Percentiles rank a stretch among this genome's conserved stretches.
Evolutionary conservation across 2,329 filamentous ascomycete species (phyloP).

Genomic region (Verticillium tricorpus): DNA sequence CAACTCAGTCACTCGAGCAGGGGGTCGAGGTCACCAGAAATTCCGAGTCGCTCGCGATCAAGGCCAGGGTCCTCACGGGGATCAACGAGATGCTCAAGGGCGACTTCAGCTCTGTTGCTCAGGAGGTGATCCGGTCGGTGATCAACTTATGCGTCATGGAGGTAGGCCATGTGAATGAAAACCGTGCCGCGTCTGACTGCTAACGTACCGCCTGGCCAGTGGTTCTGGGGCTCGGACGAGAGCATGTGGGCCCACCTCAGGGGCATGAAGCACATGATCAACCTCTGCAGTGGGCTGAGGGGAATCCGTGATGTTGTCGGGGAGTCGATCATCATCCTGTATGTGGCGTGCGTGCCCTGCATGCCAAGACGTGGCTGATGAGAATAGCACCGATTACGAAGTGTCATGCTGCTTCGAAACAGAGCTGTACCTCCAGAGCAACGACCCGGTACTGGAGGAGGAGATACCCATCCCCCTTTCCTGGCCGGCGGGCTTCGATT

Average conservation of each 20-base stretch:
- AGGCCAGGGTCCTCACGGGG: conserved; percentile 19
- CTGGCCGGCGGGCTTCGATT: conserved; percentile 17
- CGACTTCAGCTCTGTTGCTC: conserved; percentile 14
- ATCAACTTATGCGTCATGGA: conserved; percentile 25
- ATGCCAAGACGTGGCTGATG: not conserved
- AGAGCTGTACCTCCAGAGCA: conserved; percentile 19
- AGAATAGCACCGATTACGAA: conserved; percentile 22
- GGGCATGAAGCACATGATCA: conserved; percentile 24
- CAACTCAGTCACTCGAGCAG: conserved; percentile 18
- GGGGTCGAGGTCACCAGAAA: conserved; percentile 15
- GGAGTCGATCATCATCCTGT: conserved; percentile 13
- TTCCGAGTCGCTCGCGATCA: conserved; percentile 20
- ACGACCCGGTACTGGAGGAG: conserved; percentile 8
- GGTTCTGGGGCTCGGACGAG: conserved; percentile 21
- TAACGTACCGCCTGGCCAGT: not conserved
- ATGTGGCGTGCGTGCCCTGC: not conserved
- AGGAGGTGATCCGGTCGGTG: conserved; percentile 21
- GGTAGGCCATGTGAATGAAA: conserved; percentile 7
- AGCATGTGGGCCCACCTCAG: conserved; percentile 24
- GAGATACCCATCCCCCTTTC: conserved; percentile 8
- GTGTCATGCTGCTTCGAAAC: conserved; percentile 23
- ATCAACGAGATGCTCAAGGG: conserved; percentile 20
- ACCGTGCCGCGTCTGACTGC: not conserved
- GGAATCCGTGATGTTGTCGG: conserved; percentile 20
- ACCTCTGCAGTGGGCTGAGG: conserved; percentile 17